phyloP scores from a whole-genome alignment of 192 early-diverging fungal genomes.

The Podila minutissima region DNA sequence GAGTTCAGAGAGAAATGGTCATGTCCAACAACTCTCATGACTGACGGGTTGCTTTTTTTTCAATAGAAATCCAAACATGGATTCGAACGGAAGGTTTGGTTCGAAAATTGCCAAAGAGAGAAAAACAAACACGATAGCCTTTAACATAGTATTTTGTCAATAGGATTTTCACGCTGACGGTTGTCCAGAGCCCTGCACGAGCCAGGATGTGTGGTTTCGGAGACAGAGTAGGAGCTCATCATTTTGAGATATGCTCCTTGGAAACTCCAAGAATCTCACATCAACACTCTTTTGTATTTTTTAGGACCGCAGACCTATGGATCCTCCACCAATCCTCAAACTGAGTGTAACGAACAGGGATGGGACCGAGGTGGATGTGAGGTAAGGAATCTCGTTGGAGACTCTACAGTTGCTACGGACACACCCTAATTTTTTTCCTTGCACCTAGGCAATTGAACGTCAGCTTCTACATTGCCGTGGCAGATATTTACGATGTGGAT shows the following conservation, averaged over 20 bases:
- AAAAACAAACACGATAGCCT: too few species aligned
- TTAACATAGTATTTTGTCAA: too few species aligned
- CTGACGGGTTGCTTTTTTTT: too few species aligned
- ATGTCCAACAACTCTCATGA: too few species aligned
- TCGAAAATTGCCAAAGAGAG: too few species aligned
- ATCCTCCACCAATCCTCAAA: constrained; percentile 71
- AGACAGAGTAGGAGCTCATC: constrained; percentile 54
- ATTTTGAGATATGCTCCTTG: constrained; percentile 23
- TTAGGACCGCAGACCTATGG: constrained; percentile 70
- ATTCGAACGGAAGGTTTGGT: too few species aligned
- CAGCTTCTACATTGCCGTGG: constrained; percentile 59
- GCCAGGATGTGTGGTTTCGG: constrained; percentile 86
- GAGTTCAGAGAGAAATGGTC: too few species aligned
- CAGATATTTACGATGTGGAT: constrained; percentile 61
- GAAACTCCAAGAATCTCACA: neutral
- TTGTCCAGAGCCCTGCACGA: constrained; percentile 76
- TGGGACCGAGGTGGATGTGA: constrained; percentile 56
- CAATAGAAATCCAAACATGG: too few species aligned
- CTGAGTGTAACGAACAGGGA: constrained; percentile 59
- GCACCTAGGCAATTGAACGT: constrained; percentile 53
- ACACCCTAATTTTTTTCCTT: neutral
- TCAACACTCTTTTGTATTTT: neutral
- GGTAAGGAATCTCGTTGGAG: constrained; percentile 35
- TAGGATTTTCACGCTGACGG: constrained; percentile 46
- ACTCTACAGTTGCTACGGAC: too few species aligned